Evolutionary conservation across 345 rosid genomes (phyloP), one percentile per base, ranked within the genome.

Genomic region (Odontarrhena argentea): DNA sequence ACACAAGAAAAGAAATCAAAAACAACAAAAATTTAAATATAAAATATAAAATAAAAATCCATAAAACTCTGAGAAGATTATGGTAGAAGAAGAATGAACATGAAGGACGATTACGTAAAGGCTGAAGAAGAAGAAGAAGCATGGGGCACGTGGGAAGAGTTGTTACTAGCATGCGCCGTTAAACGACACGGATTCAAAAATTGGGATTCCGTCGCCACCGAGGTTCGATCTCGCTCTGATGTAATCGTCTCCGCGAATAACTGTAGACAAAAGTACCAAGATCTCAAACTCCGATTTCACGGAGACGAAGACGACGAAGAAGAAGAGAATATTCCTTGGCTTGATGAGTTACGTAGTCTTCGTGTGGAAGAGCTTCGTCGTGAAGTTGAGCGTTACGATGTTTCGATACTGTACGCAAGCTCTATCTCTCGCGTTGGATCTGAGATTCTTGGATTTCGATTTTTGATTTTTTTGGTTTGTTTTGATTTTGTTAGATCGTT

Each of bases 121-220:
- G 63, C 26, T 3, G 7, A 54, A 60, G 42, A 62, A 18, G 45
- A 63, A 53, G 3, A 9, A 52, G 8, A 32, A 60, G 65, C 74
- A 46, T 91, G 97, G 97, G 92, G 97, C 60, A 79, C 93, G 70
- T 81, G 67, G 67, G 93, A 87, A 81, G 96, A 89, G 83, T 69
- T 89, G 15, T 63, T 89, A 67, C 73, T 89, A 2, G 91, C 91
- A 34, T 84, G 78, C 66, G 97, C 97, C 60, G 96, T 91, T 9
- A 83, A 88, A 41, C 89, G 96, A 44, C 91, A 91, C 69, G 96
- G 97, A 47, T 76, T 73, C 63, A 45, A 74, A 63, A 79, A 79
- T 74, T 91, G 97, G 97, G 91, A 85, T 12, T 83, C 86, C 65
- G 89, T 88, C 8, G 79, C 97, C 28, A 26, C 74, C 63, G 97